Conservation (phyloP, 208 protist genomes). For the Acanthamoeba healyi region DNA sequence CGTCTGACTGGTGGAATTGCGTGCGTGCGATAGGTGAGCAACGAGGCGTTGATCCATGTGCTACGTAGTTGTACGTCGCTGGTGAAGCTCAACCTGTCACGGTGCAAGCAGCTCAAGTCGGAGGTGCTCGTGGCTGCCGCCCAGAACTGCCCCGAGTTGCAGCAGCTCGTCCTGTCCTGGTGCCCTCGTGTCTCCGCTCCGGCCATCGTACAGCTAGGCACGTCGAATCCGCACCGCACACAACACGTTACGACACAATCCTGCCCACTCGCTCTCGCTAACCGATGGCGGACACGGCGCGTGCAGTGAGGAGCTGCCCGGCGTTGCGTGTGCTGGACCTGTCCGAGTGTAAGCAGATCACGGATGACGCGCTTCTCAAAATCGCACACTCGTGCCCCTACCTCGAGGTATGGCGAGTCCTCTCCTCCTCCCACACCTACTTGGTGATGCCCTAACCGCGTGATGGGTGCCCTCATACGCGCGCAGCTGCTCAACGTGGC, state of each 20-base stretch:
- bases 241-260: no score
- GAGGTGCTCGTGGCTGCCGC: not conserved
- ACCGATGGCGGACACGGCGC: no score
- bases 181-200: not conserved
- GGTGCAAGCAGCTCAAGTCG: not conserved
- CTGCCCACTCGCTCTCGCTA: no score
- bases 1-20: no score
- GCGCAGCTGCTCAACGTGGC: not conserved
- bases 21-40: no score
- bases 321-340: not conserved
- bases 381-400: not conserved
- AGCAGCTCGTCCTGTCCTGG: not conserved
- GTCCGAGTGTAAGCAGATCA: not conserved
- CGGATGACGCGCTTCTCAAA: not conserved
- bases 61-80: not conserved
- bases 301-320: not conserved
- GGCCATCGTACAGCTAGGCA: not conserved
- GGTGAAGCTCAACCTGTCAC: conserved; percentile 2
- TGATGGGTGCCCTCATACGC: no score
- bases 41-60: not conserved
- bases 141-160: not conserved
- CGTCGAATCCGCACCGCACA: not conserved
- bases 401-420: conserved; percentile 20
- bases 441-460: no score
- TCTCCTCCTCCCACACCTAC: no score